Conservation (phyloP, 495 filamentous ascomycete species). For the Emericellopsis terricola region DNA sequence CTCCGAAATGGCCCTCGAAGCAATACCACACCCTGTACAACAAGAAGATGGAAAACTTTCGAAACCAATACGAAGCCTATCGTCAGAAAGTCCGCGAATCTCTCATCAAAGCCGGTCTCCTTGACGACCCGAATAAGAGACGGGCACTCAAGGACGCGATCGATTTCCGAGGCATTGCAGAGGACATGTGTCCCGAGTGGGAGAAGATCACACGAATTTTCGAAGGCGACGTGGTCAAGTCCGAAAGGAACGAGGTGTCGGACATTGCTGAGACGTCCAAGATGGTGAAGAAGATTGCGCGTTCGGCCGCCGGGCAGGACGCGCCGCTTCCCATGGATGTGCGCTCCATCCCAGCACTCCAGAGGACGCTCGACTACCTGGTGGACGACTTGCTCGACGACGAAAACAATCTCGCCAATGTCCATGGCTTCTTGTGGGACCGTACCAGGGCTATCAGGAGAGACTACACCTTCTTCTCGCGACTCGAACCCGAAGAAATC, state of each 20-base stretch:
- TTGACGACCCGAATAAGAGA: conserved; percentile 79
- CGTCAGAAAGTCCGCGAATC: conserved; percentile 47
- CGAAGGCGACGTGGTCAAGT: conserved; percentile 32
- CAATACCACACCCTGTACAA: conserved; percentile 21
- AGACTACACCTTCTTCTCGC: conserved; percentile 81
- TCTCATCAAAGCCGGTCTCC: conserved; percentile 54
- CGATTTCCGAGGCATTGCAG: conserved; percentile 72
- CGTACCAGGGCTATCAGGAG: conserved; percentile 80
- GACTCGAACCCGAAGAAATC: conserved; percentile 34
- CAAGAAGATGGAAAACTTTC: conserved; percentile 22
- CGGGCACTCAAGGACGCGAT: conserved; percentile 69
- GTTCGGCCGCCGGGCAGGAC: conserved; percentile 84
- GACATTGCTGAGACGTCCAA: conserved; percentile 15
- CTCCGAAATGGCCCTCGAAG: conserved; percentile 24
- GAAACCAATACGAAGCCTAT: conserved; percentile 38
- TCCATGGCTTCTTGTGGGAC: conserved; percentile 89
- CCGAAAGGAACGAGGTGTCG: conserved; percentile 30
- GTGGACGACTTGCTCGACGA: conserved; percentile 53
- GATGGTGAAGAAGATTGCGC: conserved; percentile 70
- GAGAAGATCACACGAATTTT: conserved; percentile 69
- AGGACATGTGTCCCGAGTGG: conserved; percentile 87
- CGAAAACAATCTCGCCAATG: conserved; percentile 40
- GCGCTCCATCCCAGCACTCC: conserved; percentile 56
- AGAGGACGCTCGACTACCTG: conserved; percentile 67
- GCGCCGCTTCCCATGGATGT: conserved; percentile 85